Percentiles rank a stretch among this genome's conserved stretches.
phyloP scores from a whole-genome alignment of 257 asterid genomes.

The Solanum medicagineum region DNA sequence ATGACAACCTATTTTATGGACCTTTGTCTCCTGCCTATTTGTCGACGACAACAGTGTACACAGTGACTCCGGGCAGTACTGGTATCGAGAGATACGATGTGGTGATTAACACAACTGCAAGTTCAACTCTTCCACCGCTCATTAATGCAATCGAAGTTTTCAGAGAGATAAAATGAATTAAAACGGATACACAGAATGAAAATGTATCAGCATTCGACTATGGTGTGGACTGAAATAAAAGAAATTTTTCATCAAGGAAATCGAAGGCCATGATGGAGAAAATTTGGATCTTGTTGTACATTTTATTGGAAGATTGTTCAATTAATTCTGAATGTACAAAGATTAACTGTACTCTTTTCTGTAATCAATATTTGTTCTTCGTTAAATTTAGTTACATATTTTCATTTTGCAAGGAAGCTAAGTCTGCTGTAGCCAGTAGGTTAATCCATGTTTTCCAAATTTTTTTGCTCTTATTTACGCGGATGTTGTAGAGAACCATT shows the following conservation, averaged over 20 bases:
- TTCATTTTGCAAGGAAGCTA: background rate
- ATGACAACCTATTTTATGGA: background rate
- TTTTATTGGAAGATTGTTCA: background rate
- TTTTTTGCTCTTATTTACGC: background rate
- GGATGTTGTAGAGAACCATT: background rate
- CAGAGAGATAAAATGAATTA: background rate
- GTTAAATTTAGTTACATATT: background rate
- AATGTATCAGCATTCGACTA: background rate
- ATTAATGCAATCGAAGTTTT: conserved; percentile 1
- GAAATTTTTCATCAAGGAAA: background rate
- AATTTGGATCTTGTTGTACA: background rate
- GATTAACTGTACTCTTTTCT: background rate
- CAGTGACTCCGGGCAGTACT: background rate
- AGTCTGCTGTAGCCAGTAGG: too few species aligned
- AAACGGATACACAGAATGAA: background rate
- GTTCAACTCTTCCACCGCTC: conserved; percentile 10
- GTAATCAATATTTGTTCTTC: background rate
- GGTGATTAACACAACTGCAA: background rate
- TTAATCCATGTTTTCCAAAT: background rate
- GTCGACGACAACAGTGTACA: background rate
- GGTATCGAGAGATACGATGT: background rate
- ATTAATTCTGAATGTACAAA: background rate
- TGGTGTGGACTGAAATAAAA: background rate
- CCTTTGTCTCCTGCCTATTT: background rate
- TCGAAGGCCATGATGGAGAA: background rate